A percentile compares a stretch with the other conserved stretches of the same genome.
Conservation (phyloP, 352 stramenopile genomes). For the Phytopythium kandeliae region DNA sequence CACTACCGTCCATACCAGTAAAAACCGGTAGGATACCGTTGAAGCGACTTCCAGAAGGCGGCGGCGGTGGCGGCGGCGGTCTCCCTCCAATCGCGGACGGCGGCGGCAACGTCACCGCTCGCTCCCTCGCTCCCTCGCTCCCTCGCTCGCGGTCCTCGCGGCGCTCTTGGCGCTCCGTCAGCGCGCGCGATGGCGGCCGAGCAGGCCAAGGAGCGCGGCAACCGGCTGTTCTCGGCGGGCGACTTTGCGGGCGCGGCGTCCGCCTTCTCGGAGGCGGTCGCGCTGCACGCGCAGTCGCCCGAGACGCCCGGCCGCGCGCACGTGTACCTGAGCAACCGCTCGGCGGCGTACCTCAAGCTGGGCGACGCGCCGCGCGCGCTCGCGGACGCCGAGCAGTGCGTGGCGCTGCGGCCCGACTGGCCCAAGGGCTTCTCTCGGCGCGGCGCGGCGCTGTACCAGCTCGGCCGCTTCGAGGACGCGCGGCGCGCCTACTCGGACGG, state of each 20-base stretch:
- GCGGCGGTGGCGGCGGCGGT: too few relatives aligned
- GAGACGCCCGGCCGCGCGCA: conserved; percentile 28
- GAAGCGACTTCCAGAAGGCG: too few relatives aligned
- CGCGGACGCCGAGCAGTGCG: conserved; percentile 74
- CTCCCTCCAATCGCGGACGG: too few relatives aligned
- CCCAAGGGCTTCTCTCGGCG: conserved; percentile 85
- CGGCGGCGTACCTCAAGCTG: conserved; percentile 77
- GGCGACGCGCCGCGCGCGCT: conserved; percentile 58
- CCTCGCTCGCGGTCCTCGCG: too few relatives aligned
- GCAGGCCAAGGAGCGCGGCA: conserved; percentile 86
- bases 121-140: too few relatives aligned
- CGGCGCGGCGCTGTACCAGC: conserved; percentile 63
- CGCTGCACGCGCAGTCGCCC: conserved; percentile 34
- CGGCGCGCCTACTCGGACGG: conserved; percentile 79
- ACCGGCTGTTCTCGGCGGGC: conserved; percentile 66
- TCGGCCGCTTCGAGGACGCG: conserved; percentile 62
- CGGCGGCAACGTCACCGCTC: too few relatives aligned
- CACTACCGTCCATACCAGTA: too few relatives aligned
- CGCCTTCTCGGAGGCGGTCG: conserved; percentile 76
- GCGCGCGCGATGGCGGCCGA: conserved; percentile 54
- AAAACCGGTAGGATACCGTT: too few relatives aligned
- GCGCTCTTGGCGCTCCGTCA: too few relatives aligned
- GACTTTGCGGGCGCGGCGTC: conserved; percentile 63
- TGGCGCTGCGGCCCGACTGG: conserved; percentile 71
- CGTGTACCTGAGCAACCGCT: conserved; percentile 85